These are phyloP conservation scores for Yueomyces sinensis DNA, from an alignment of 805 yeast species.

Conservation along the genomic window DNA sequence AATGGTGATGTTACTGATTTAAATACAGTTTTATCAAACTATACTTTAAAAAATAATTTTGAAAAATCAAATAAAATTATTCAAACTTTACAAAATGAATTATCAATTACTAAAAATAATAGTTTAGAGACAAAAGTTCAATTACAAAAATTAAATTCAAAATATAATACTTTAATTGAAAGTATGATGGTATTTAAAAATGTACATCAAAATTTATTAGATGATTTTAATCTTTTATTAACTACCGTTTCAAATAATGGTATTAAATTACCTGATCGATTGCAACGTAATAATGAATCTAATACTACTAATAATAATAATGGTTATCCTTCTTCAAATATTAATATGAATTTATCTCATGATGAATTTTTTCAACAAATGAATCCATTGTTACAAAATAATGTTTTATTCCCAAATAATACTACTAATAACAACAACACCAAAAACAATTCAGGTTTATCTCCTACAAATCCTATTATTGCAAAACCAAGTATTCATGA, in stretches of 20 bases:
- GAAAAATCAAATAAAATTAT: constrained; percentile 22
- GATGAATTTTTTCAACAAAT: neutral
- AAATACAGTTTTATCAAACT: constrained; percentile 9
- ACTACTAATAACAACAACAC: neutral
- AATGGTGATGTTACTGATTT: constrained; percentile 15
- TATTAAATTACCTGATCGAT: constrained; percentile 43
- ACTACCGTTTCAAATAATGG: constrained; percentile 44
- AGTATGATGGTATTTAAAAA: constrained; percentile 43
- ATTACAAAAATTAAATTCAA: constrained; percentile 33
- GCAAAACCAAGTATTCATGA: constrained; percentile 6
- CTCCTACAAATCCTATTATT: constrained; percentile 5
- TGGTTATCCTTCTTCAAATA: neutral
- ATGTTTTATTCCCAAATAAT: neutral
- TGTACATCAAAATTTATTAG: constrained; percentile 42
- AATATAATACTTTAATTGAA: constrained; percentile 53
- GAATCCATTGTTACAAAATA: neutral
- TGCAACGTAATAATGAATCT: neutral
- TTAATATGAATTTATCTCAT: neutral
- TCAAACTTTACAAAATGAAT: constrained; percentile 22
- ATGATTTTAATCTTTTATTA: constrained; percentile 37
- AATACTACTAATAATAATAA: too few species aligned
- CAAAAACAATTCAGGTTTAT: neutral
- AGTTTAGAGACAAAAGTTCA: constrained; percentile 21
- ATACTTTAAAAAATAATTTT: constrained; percentile 16
- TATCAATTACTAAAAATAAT: constrained; percentile 13